These are phyloP conservation scores for Metarhizium humberi DNA, from an alignment of 2,329 filamentous ascomycete species.

Conservation along the genomic window DNA sequence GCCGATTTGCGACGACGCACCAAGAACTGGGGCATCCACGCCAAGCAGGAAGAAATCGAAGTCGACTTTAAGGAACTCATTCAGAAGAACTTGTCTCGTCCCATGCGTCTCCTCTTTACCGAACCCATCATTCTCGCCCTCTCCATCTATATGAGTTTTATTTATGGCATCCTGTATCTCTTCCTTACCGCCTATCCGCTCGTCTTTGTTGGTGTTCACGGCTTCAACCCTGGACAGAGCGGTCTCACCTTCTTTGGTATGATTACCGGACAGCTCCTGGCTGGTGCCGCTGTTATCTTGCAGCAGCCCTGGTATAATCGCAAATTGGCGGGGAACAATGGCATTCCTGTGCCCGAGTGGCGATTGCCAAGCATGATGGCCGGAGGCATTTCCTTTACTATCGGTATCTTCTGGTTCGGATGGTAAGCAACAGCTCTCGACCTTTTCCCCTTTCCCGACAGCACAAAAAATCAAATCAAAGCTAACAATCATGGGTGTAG, in stretches of 20 bases:
- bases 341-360: constrained; percentile 57
- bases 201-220: constrained; percentile 66
- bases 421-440: constrained; percentile 35
- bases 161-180: constrained; percentile 72
- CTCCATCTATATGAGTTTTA: constrained; percentile 65
- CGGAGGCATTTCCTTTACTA: constrained; percentile 50
- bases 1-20: constrained; percentile 52
- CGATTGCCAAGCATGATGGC: constrained; percentile 53
- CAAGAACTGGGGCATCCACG: constrained; percentile 62
- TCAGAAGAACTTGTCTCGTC: constrained; percentile 58
- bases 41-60: constrained; percentile 64
- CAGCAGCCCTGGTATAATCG: constrained; percentile 58
- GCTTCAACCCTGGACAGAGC: constrained; percentile 57
- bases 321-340: constrained; percentile 59
- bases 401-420: constrained; percentile 68
- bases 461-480: not conserved
- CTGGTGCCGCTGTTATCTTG: constrained; percentile 53
- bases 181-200: constrained; percentile 80
- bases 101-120: constrained; percentile 53
- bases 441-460: not conserved
- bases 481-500: constrained; percentile 18
- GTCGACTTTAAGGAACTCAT: constrained; percentile 54
- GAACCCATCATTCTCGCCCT: constrained; percentile 62
- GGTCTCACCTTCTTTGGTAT: constrained; percentile 83
- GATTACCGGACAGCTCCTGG: constrained; percentile 62